Base-by-base conservation (phyloP, 768 basidiomycete species). In the Lactarius evosmus region DNA sequence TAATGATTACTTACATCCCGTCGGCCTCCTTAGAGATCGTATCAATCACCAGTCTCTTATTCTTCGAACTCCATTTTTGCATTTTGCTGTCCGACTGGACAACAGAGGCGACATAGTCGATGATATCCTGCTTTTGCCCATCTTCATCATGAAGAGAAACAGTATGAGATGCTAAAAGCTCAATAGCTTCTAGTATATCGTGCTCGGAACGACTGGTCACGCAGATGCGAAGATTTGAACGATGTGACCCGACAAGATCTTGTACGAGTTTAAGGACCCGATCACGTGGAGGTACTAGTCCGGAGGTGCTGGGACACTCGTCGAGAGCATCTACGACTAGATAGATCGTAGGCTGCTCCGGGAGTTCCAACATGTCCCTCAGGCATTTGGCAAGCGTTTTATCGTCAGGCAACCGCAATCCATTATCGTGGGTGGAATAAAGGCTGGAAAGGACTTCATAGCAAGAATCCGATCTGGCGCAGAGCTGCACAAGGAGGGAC, bases 291-390 rank as follows among this genome's bases (percentile, higher is more conserved):
- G 60, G 17, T 29, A 32, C 33, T 25, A 55, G 19, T 1, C 54
- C 60, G 4, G 62, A 52, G 1, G 41, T 54, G 7, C 25, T 58
- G 2, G 56, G 62, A n/a, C 56, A 58, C 32, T 63, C 62, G 7
- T 63, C 62, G 5, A 63, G 29, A 6, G 29, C 62, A 27, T 63
- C 62, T 14, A 63, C 3, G 1, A 58, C 53, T 3, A 63, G 38
- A 30, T 51, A 63, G 1, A 8, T 52, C 7, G 4, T 4, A 1
- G 22, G 33, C n/a, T 33, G 44, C 8, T 11, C 22, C 1, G 60
- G 34, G 14, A 58, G 34, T 11, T 3, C 19, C 3, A 57, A n/a
- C 14, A 63, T 63, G 1, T 41, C 29, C n/a, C 22, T 55, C 12
- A 59, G 2, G 16, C 49, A 52, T 46, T 60, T 2, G 1, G 5